Conservation (phyloP, 75 land plant species). For the Pinus tabuliformis region DNA sequence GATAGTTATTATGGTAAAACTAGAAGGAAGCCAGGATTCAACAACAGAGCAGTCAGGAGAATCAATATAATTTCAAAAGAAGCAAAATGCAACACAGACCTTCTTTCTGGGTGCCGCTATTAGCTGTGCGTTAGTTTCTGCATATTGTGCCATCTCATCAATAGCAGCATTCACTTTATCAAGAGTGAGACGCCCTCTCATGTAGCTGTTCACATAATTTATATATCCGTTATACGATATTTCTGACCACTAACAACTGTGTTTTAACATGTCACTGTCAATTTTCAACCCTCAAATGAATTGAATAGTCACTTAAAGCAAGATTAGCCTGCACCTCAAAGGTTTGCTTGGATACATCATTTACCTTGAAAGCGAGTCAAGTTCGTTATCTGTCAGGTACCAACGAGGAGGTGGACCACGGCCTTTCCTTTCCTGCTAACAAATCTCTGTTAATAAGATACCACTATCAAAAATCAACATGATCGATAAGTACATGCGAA, state of each 20-base stretch:
- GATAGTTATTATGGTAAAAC: not conserved
- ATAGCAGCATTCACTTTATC: slow-evolving; percentile 91
- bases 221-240: not conserved
- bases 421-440: slow-evolving; percentile 72
- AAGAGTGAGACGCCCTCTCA: slow-evolving; percentile 90
- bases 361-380: slow-evolving; percentile 85
- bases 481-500: not conserved
- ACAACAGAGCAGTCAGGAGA: not conserved
- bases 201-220: slow-evolving; percentile 56
- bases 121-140: slow-evolving; percentile 78
- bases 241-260: not conserved
- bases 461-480: not conserved
- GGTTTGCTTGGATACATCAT: slow-evolving; percentile 10
- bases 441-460: not conserved
- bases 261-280: not conserved
- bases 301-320: not conserved
- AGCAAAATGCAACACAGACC: slow-evolving; percentile 31
- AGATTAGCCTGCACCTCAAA: not conserved
- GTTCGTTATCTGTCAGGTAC: slow-evolving; percentile 66
- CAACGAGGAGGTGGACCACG: slow-evolving; percentile 69
- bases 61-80: not conserved
- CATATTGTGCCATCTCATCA: slow-evolving; percentile 88
- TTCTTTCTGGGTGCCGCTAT: slow-evolving; percentile 75
- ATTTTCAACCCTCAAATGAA: not conserved
- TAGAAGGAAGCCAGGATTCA: not conserved